Base-by-base conservation (phyloP, 2,329 filamentous ascomycete genomes). In the Metarhizium brunneum region DNA sequence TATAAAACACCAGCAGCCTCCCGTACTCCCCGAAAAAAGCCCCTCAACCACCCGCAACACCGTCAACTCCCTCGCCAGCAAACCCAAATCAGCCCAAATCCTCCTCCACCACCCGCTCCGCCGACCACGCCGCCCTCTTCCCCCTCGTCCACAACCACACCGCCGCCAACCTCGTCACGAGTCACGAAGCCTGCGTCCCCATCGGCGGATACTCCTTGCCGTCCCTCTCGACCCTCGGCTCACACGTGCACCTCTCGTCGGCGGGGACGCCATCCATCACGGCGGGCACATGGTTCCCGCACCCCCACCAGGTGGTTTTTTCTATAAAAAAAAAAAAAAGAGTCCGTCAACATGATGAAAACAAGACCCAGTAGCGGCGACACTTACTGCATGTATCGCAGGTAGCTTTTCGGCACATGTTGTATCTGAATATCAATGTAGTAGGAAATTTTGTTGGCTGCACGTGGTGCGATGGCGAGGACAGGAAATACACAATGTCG, bases 161-260 rank as follows among this genome's bases (percentile, higher is more conserved):
- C 6, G 60, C 60, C 8, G 67, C 68, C 49, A 64, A 64, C 52
- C 55, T 54, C 36, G 55, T 57, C 35, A 69, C 58, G n/a, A 70
- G 66, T 76, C 73, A 77, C 56, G 63, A 64, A 47, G 71, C 65
- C 62, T 68, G 66, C 42, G 68, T 71, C 4, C 77, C 83, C 78
- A 81, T 85, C 32, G 85, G 84, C 57, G 85, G 85, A 64, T 87
- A 88, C 64, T 77, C 63, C 63, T 80, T 81, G 49, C 83, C 84
- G 55, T 81, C 77, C 45, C 75, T 73, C 64, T 83, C 78, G 59
- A 87, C 73, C 65, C 81, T 80, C 32, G 86, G 85, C 62, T 78
- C 73, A 66, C 86, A 90, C 29, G 73, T 74, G 73, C 87, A 90
- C 71, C 85, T 80, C 45, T 88, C 75, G 6, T 74, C 69, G 40